phyloP scores from a whole-genome alignment of 2,329 filamentous ascomycete species.

The Diplodia seriata region DNA sequence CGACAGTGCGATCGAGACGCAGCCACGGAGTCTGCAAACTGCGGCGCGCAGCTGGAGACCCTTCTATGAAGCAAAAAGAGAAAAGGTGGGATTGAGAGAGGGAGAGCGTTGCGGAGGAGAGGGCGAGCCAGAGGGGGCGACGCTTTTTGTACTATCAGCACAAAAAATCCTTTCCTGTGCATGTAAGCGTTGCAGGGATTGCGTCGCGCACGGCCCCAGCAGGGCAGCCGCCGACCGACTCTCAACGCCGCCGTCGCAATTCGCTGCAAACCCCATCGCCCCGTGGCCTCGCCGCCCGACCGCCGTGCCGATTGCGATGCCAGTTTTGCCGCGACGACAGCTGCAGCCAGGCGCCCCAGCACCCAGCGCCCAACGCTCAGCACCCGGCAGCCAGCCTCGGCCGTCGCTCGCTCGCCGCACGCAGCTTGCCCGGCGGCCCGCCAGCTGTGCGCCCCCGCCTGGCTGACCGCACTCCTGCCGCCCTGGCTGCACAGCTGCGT shows the following conservation, averaged over 20 bases:
- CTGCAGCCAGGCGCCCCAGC: background rate
- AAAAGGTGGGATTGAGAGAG: slow-evolving; percentile 18
- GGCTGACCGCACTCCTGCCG: slow-evolving; percentile 24
- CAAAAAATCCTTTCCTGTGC: slow-evolving; percentile 29
- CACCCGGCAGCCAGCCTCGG: background rate
- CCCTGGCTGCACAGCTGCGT: slow-evolving; percentile 1
- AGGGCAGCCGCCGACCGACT: slow-evolving; percentile 4
- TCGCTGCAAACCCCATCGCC: background rate
- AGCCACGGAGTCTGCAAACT: slow-evolving; percentile 29
- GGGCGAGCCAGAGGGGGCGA: slow-evolving; percentile 19
- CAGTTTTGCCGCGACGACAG: background rate
- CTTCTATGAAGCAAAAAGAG: slow-evolving; percentile 29
- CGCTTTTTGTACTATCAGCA: slow-evolving; percentile 32
- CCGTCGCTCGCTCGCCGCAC: slow-evolving; percentile 21
- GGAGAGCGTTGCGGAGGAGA: slow-evolving; percentile 13
- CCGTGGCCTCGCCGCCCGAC: slow-evolving; percentile 5
- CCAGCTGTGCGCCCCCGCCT: background rate
- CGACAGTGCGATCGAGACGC: slow-evolving; percentile 29
- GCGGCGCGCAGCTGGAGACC: slow-evolving; percentile 26
- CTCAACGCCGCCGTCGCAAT: slow-evolving; percentile 14
- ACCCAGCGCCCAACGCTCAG: too few relatives aligned
- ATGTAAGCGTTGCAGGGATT: slow-evolving; percentile 30
- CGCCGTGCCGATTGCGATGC: background rate
- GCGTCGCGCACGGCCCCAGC: slow-evolving; percentile 6
- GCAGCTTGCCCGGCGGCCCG: background rate